Evolutionary conservation across 2,329 filamentous ascomycete species (phyloP).

Genomic region (Colletotrichum lentis): DNA sequence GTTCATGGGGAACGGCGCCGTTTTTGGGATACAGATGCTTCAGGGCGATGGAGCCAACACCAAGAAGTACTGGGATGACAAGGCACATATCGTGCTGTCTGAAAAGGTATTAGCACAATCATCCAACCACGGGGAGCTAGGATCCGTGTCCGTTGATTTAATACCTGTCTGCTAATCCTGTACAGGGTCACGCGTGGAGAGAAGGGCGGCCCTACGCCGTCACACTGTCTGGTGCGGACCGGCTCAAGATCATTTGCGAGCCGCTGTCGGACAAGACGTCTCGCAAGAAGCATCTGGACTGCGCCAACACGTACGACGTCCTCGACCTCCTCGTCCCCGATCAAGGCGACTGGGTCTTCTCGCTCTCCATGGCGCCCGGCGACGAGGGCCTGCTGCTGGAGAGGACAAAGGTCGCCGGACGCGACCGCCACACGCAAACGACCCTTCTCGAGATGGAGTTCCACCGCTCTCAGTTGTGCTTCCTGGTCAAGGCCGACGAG

Average conservation of each 20-base stretch:
- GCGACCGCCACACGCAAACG: too few relatives aligned
- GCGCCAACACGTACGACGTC: background rate
- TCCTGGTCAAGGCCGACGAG: background rate
- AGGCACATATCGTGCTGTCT: background rate
- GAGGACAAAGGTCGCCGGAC: background rate
- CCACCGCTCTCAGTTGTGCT: background rate
- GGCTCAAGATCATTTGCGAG: constrained; percentile 7
- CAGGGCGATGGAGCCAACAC: background rate
- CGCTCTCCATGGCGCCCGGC: background rate
- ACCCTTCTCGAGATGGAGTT: background rate
- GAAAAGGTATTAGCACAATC: background rate
- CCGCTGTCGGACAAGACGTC: background rate
- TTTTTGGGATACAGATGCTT: constrained; percentile 16
- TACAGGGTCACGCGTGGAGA: background rate
- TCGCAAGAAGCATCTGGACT: background rate
- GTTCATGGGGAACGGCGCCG: constrained; percentile 6
- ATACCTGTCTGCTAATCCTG: background rate
- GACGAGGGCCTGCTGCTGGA: background rate
- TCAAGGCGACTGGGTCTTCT: background rate
- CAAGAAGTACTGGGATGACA: background rate
- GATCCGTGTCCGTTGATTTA: too few relatives aligned
- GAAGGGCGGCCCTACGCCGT: background rate
- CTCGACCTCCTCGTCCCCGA: constrained; percentile 4
- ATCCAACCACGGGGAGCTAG: background rate
- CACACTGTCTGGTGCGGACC: background rate